Percentiles rank a stretch among this genome's conserved stretches.
Conservation (phyloP, 768 basidiomycete species). For the Termitomyces sp. region DNA sequence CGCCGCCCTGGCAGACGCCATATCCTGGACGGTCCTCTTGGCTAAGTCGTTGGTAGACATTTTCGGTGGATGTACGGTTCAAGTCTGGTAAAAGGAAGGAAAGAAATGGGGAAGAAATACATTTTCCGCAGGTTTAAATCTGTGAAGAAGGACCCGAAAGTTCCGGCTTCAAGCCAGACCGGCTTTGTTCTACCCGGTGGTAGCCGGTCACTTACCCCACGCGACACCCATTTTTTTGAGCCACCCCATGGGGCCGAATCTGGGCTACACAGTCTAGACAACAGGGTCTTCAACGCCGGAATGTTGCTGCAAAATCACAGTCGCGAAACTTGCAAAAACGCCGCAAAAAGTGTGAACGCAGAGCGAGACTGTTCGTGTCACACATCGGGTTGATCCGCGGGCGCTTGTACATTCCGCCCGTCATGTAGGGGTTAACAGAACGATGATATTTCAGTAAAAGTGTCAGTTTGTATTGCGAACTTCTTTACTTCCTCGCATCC, state of each 20-base stretch:
- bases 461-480: background rate
- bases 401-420: background rate
- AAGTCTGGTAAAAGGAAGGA: background rate
- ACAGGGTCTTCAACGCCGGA: background rate
- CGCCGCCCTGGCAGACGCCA: constrained; percentile 40
- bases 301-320: background rate
- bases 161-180: background rate
- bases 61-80: background rate
- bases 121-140: constrained; percentile 1
- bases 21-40: constrained; percentile 45
- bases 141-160: background rate
- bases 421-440: background rate
- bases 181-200: background rate
- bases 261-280: background rate
- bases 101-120: background rate
- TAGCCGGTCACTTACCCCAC: background rate
- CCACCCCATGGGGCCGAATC: background rate
- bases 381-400: background rate
- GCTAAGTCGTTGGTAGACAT: constrained; percentile 27
- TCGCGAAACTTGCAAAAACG: background rate
- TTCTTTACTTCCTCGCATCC: background rate
- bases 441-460: background rate
- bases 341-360: background rate
- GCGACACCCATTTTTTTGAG: background rate
- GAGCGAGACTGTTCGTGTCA: background rate